Conservation (phyloP, 345 rosid genomes). For the Arabis alpina region DNA sequence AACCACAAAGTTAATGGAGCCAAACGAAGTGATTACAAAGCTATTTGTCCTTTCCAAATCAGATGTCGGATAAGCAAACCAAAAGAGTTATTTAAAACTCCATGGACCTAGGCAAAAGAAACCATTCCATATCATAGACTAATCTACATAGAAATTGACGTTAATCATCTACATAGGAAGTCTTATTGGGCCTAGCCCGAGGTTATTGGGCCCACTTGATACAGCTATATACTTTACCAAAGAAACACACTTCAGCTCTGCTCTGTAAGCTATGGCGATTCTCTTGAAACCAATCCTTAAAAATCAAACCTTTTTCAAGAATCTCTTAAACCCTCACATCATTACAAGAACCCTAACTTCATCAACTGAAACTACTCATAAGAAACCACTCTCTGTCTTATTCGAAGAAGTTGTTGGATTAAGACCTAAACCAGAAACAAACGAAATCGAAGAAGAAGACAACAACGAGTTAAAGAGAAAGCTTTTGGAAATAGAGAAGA, state of each 20-base stretch:
- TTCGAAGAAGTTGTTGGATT: constrained; percentile 66
- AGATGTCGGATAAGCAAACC: too few species aligned
- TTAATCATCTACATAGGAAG: too few species aligned
- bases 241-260: not conserved
- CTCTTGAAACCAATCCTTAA: constrained; percentile 37
- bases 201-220: too few species aligned
- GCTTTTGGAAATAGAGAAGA: constrained; percentile 52
- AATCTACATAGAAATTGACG: too few species aligned
- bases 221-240: too few species aligned
- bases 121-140: too few species aligned
- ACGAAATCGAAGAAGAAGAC: constrained; percentile 26
- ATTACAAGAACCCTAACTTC: constrained; percentile 34
- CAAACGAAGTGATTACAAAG: too few species aligned
- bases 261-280: constrained; percentile 32
- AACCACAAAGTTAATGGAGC: too few species aligned
- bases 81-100: too few species aligned
- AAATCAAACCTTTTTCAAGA: constrained; percentile 38
- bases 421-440: constrained; percentile 43
- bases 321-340: constrained; percentile 26
- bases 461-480: constrained; percentile 42
- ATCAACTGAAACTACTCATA: constrained; percentile 27
- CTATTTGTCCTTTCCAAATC: too few species aligned
- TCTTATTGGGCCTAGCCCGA: too few species aligned
- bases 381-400: constrained; percentile 48
- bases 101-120: too few species aligned